Evolutionary conservation across 2,329 filamentous ascomycete species (phyloP).

Genomic region (Fusarium avenaceum): DNA sequence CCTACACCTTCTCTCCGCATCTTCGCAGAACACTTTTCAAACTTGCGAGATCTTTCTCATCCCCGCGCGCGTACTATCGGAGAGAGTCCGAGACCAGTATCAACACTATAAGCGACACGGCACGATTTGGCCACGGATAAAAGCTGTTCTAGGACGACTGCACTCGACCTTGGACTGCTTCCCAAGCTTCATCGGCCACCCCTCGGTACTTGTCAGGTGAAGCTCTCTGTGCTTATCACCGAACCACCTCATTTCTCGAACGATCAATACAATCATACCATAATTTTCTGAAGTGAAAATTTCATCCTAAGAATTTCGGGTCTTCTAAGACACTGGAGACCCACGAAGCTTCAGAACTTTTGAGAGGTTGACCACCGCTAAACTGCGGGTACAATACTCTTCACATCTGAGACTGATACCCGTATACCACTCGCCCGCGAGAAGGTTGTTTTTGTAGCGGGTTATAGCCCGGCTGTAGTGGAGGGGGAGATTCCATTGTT

Average conservation of each 20-base stretch:
- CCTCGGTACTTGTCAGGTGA: slow-evolving; percentile 32
- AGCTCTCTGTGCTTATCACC: slow-evolving; percentile 17
- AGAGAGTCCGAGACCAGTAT: slow-evolving; percentile 19
- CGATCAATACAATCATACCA: not conserved
- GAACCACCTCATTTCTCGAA: slow-evolving; percentile 9
- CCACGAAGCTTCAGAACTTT: slow-evolving; percentile 22
- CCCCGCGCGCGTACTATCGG: slow-evolving; percentile 19
- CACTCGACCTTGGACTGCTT: slow-evolving; percentile 56
- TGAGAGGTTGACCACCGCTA: slow-evolving; percentile 23
- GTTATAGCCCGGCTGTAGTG: slow-evolving; percentile 61
- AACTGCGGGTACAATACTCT: slow-evolving; percentile 22
- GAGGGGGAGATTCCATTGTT: slow-evolving; percentile 67
- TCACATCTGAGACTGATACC: slow-evolving; percentile 49
- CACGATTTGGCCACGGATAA: slow-evolving; percentile 44
- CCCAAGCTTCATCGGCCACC: slow-evolving; percentile 45
- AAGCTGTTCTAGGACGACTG: slow-evolving; percentile 58
- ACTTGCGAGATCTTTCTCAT: slow-evolving; percentile 34
- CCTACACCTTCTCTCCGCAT: slow-evolving; percentile 50
- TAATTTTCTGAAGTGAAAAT: slow-evolving; percentile 7
- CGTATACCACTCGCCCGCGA: slow-evolving; percentile 52
- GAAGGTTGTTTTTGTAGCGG: slow-evolving; percentile 58
- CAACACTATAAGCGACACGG: slow-evolving; percentile 14
- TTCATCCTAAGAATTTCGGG: slow-evolving; percentile 6
- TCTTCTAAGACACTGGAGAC: slow-evolving; percentile 17
- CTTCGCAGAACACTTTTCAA: slow-evolving; percentile 46